These are phyloP conservation scores for Domatiomyces globalis DNA, from an alignment of 2,329 filamentous ascomycete species.

Conservation along the genomic window DNA sequence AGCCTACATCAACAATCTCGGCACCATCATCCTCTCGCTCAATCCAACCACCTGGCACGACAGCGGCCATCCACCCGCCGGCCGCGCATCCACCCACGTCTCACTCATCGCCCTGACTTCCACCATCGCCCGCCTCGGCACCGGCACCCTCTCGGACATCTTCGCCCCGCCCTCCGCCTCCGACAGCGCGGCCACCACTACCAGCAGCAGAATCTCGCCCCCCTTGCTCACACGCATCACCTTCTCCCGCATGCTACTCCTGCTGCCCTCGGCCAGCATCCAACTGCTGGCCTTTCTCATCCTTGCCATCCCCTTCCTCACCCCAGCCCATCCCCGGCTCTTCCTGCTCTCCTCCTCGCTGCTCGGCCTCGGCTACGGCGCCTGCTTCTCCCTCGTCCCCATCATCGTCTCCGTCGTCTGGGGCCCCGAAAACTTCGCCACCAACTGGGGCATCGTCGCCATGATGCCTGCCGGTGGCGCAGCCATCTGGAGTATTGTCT, in stretches of 20 bases:
- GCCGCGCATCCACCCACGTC: constrained; percentile 64
- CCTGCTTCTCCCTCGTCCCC: constrained; percentile 74
- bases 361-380: constrained; percentile 84
- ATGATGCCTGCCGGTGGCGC: constrained; percentile 81
- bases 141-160: constrained; percentile 76
- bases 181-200: constrained; percentile 21
- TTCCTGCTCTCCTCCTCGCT: constrained; percentile 78
- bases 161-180: constrained; percentile 47
- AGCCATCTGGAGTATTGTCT: constrained; percentile 81
- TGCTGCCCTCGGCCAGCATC: constrained; percentile 59
- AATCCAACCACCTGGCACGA: constrained; percentile 47
- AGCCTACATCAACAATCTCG: constrained; percentile 93
- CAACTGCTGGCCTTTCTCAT: constrained; percentile 63
- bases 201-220: constrained; percentile 64
- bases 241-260: constrained; percentile 66
- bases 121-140: constrained; percentile 77
- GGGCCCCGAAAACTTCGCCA: constrained; percentile 97
- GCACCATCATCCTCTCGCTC: constrained; percentile 80
- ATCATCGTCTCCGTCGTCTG: constrained; percentile 95
- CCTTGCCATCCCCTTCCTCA: constrained; percentile 60
- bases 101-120: constrained; percentile 83
- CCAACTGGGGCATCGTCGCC: constrained; percentile 91
- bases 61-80: constrained; percentile 38
- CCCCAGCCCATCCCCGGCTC: constrained; percentile 60
- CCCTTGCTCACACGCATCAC: constrained; percentile 49